phyloP scores from a whole-genome alignment of 148 eudicot genomes.

The Fagopyrum esculentum region DNA sequence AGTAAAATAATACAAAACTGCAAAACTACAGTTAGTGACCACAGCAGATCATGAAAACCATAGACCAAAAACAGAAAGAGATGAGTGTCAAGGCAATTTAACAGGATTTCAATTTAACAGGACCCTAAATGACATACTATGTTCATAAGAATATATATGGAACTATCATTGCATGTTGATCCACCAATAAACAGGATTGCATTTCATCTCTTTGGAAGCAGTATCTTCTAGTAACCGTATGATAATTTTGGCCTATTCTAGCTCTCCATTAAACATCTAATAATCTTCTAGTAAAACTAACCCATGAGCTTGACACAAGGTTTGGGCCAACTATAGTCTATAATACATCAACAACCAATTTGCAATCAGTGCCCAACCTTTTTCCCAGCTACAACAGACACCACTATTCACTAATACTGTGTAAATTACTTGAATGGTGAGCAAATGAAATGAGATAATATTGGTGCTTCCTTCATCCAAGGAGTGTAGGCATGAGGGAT shows the following conservation, averaged over 20 bases:
- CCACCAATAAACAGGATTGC: not conserved
- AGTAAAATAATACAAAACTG: not conserved
- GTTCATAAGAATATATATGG: not conserved
- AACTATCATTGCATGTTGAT: not conserved
- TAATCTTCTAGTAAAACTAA: no score
- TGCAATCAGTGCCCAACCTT: not conserved
- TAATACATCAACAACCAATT: not conserved
- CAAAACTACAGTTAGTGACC: not conserved
- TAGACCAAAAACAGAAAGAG: not conserved
- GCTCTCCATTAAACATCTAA: no score
- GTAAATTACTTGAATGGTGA: not conserved
- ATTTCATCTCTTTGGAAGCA: not conserved
- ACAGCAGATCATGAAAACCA: not conserved
- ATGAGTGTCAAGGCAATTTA: no score
- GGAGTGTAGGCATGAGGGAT: not conserved
- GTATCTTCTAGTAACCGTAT: no score
- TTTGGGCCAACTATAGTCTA: not conserved
- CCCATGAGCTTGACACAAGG: not conserved
- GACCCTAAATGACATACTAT: constrained; percentile 49
- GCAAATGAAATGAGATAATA: not conserved
- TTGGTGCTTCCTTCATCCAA: not conserved
- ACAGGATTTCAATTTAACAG: constrained; percentile 31
- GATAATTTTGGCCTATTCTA: no score
- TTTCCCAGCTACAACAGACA: not conserved
- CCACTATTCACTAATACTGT: not conserved